A percentile compares a stretch with the other conserved stretches of the same genome.
Conservation (phyloP, 2,329 filamentous ascomycete genomes). For the Stachybotrys chartarum region DNA sequence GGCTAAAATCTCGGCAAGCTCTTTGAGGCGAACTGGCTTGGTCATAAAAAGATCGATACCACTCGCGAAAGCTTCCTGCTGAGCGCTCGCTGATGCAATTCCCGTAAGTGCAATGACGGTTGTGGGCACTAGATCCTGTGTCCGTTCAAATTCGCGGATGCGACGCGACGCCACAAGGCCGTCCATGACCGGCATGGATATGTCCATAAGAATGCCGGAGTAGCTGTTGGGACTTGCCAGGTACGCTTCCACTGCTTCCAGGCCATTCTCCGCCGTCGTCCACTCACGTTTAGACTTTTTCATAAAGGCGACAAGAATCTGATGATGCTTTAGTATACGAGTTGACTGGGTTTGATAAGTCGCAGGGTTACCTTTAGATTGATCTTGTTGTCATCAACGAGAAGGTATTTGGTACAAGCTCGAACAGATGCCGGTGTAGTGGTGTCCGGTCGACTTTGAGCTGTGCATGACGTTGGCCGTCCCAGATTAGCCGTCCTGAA, state of each 20-base stretch:
- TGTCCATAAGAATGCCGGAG: conserved; percentile 35
- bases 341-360: not conserved
- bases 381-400: conserved; percentile 34
- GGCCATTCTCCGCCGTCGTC: conserved; percentile 23
- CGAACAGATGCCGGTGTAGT: not conserved
- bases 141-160: conserved; percentile 42
- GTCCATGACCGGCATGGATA: conserved; percentile 52
- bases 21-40: conserved; percentile 41
- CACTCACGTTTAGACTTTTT: conserved; percentile 22
- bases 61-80: conserved; percentile 44
- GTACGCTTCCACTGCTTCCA: conserved; percentile 24
- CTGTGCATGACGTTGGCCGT: not conserved
- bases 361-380: conserved; percentile 22
- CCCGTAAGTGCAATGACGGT: conserved; percentile 47
- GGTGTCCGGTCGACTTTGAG: not conserved
- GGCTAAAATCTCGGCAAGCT: conserved; percentile 16
- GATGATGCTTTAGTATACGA: not conserved
- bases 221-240: conserved; percentile 13
- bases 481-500: not conserved
- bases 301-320: conserved; percentile 19
- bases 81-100: conserved; percentile 38
- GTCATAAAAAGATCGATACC: conserved; percentile 49
- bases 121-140: conserved; percentile 30
- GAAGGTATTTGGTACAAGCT: conserved; percentile 15
- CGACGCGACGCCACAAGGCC: conserved; percentile 40